phyloP scores from a whole-genome alignment of 306 rosid genomes.

The Gillenia trifoliata region DNA sequence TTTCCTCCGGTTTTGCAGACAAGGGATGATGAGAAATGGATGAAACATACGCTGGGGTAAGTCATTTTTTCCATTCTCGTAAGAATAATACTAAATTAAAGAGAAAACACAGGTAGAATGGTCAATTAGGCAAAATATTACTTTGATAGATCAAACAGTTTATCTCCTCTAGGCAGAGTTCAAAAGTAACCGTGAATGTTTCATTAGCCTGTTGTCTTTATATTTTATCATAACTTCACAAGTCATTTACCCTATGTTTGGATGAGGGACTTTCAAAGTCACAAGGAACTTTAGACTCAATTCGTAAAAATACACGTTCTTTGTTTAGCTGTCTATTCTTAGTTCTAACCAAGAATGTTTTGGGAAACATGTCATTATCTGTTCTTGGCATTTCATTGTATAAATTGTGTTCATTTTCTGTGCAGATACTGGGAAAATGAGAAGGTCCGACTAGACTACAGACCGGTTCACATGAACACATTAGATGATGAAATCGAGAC shows the following conservation, averaged over 20 bases:
- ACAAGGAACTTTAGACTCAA: not conserved
- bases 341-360: not conserved
- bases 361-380: not conserved
- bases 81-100: not conserved
- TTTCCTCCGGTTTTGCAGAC: conserved; percentile 52
- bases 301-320: not conserved
- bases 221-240: too few relatives aligned
- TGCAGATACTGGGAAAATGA: conserved; percentile 84
- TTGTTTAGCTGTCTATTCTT: not conserved
- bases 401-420: conserved; percentile 7
- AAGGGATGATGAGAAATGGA: conserved; percentile 94
- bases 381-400: not conserved
- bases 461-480: conserved; percentile 93
- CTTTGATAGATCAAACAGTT: not conserved
- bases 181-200: too few relatives aligned
- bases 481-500: conserved; percentile 82
- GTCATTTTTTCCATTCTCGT: conserved; percentile 19
- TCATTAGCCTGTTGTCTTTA: not conserved
- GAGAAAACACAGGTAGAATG: not conserved
- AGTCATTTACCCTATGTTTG: not conserved
- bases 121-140: not conserved
- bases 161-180: not conserved
- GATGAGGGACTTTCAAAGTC: not conserved
- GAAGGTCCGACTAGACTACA: conserved; percentile 74
- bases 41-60: conserved; percentile 92